Percentiles rank a stretch among this genome's conserved stretches.
These are phyloP conservation scores for Cucumis cinereus DNA, from an alignment of 306 rosid species.

Conservation along the genomic window DNA sequence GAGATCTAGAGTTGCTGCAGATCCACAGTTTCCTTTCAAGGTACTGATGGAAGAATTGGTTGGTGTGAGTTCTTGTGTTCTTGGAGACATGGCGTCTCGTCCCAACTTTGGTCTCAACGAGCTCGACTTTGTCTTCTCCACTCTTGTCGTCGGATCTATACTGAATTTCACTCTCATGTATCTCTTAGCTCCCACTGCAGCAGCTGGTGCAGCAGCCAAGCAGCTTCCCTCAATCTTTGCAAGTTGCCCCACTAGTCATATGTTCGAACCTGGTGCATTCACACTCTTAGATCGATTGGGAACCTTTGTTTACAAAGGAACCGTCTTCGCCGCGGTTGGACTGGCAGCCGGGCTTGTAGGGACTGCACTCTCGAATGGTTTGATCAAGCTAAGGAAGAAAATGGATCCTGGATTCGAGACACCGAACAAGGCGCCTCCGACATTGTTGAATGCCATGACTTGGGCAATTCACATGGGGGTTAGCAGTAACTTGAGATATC, in stretches of 20 bases:
- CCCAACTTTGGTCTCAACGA: constrained; percentile 96
- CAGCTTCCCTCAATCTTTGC: constrained; percentile 52
- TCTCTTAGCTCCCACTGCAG: constrained; percentile 60
- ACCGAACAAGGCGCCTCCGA: constrained; percentile 78
- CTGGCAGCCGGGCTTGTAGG: constrained; percentile 76
- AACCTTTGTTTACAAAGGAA: constrained; percentile 65
- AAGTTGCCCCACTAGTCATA: constrained; percentile 69
- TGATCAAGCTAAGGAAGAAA: constrained; percentile 63
- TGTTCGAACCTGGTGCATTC: constrained; percentile 80
- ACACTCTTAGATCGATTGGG: constrained; percentile 42
- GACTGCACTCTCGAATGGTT: constrained; percentile 67
- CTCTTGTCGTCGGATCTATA: constrained; percentile 87
- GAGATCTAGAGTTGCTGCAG: constrained; percentile 94
- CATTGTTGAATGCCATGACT: constrained; percentile 61
- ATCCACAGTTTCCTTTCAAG: constrained; percentile 97
- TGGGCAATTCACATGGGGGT: constrained; percentile 93
- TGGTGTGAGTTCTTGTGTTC: constrained; percentile 73
- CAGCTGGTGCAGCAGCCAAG: constrained; percentile 30
- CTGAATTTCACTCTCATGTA: constrained; percentile 90
- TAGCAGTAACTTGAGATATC: constrained; percentile 81
- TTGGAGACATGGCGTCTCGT: constrained; percentile 95
- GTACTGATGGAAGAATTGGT: constrained; percentile 90
- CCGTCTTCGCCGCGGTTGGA: constrained; percentile 66
- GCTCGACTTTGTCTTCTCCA: constrained; percentile 91
- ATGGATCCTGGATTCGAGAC: constrained; percentile 84